Evolutionary conservation across 306 rosid genomes (phyloP), one percentile per base, ranked within the genome.

Genomic region (Sicyos edulis): DNA sequence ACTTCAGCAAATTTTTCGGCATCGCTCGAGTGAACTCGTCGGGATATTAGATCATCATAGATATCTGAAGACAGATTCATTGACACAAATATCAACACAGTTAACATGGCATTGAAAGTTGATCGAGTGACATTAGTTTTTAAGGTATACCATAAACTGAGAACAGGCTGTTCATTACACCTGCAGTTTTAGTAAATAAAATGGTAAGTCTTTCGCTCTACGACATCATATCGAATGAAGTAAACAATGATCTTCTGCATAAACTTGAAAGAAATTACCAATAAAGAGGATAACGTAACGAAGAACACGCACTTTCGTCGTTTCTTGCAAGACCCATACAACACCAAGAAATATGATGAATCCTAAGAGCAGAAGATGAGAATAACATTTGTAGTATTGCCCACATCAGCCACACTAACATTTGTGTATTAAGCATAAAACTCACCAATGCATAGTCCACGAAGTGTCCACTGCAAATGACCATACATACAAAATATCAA

Each of bases 151-250:
- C 96, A 37, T 92, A 92, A 69, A 92, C 96, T 47, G 98, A 92
- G 80, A 92, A 92, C 83, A 92, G 82, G 74, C 98, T 90, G 86
- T 92, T 92, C 98, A 92, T 90, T 74, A 92, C 98, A 76, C 98
- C 98, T 92, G 90, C 83, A 85, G 54, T 59, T 73, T 73, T 44
- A 60, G 56, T 74, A 13, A 54, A 71, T 63, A 62, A 80, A 82
- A 70, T 59, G 81, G 85, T 66, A 53, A 71, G 75, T 34, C 10
- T 51, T 70, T 26, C 59, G 42, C 50, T 26, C 55, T 20, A 47
- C 45, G 20, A 10, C 78, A 58, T 62, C 77, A 60, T 74, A 72
- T 62, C 52, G 72, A 60, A 77, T 20, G 24, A 37, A 50, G 67
- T 58, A 66, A 53, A 40, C 17, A 71, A 51, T 29, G n/a, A 54